Conservation (phyloP, 352 stramenopile genomes). For the Pythium utonaiense region DNA sequence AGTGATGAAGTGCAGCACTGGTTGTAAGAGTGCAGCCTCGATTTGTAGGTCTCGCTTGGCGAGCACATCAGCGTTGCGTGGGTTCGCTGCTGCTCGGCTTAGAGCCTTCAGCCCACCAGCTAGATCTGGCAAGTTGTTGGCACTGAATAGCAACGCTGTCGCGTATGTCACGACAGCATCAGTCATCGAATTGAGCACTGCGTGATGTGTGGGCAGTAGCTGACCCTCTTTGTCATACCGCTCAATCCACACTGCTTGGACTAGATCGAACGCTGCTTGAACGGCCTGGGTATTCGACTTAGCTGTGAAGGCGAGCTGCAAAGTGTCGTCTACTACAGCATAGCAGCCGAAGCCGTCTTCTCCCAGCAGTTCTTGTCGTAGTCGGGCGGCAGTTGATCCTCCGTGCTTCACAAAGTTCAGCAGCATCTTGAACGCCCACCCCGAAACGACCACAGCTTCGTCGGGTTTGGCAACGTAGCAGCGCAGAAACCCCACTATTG, state of each 20-base stretch:
- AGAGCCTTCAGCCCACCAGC: background rate
- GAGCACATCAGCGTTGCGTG: background rate
- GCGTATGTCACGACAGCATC: background rate
- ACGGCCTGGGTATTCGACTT: background rate
- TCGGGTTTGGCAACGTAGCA: background rate
- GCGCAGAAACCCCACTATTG: background rate
- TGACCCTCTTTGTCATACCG: conserved; percentile 13
- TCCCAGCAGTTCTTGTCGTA: conserved; percentile 10
- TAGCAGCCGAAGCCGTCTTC: background rate
- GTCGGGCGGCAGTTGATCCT: background rate
- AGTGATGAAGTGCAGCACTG: conserved; percentile 9
- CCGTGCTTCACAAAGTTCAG: conserved; percentile 9
- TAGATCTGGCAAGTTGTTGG: background rate
- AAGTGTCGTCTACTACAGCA: background rate
- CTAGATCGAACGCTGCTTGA: background rate
- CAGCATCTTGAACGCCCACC: conserved; percentile 14
- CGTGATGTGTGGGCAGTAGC: background rate
- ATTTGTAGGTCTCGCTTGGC: background rate
- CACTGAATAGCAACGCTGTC: background rate
- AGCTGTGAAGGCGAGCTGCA: background rate
- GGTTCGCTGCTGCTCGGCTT: background rate
- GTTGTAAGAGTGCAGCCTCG: background rate
- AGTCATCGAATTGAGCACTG: background rate
- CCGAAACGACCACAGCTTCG: background rate
- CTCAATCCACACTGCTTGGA: conserved; percentile 17